Conservation (phyloP, 129 eudicot species). For the Rutidosis leptorrhynchoides region DNA sequence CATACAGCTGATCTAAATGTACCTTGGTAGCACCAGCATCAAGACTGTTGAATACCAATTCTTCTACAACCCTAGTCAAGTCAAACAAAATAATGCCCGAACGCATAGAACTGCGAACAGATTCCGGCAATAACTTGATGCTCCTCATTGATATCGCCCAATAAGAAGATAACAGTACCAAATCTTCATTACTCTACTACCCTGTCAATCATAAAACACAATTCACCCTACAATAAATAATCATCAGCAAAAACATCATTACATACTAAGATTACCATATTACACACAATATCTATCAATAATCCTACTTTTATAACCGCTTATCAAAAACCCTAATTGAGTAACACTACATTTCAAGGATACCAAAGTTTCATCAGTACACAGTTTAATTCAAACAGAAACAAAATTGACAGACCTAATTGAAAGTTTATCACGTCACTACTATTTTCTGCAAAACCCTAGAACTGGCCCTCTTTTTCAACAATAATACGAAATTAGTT, state of each 20-base stretch:
- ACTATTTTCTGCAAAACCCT: neutral
- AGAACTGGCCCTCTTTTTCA: slow-evolving; percentile 4
- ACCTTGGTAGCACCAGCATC: slow-evolving; percentile 98
- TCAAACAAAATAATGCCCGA: slow-evolving; percentile 70
- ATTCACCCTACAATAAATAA: neutral
- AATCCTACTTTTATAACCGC: neutral
- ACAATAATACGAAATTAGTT: neutral
- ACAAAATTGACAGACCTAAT: neutral
- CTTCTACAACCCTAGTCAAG: slow-evolving; percentile 81
- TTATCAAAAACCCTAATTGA: slow-evolving; percentile 15
- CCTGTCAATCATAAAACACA: slow-evolving; percentile 12
- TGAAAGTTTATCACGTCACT: neutral
- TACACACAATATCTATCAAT: neutral
- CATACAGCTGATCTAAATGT: neutral
- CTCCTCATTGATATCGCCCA: slow-evolving; percentile 43
- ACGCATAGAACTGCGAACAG: slow-evolving; percentile 61
- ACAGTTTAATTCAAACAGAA: neutral
- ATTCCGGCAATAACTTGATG: slow-evolving; percentile 72
- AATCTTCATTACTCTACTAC: slow-evolving; percentile 13
- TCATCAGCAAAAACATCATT: neutral
- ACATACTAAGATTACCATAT: neutral
- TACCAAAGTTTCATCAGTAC: slow-evolving; percentile 4
- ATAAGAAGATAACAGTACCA: neutral
- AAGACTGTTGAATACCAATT: slow-evolving; percentile 81
- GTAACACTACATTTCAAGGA: neutral